Conservation (phyloP, 306 rosid species). For the apple (Malus domestica) region DNA sequence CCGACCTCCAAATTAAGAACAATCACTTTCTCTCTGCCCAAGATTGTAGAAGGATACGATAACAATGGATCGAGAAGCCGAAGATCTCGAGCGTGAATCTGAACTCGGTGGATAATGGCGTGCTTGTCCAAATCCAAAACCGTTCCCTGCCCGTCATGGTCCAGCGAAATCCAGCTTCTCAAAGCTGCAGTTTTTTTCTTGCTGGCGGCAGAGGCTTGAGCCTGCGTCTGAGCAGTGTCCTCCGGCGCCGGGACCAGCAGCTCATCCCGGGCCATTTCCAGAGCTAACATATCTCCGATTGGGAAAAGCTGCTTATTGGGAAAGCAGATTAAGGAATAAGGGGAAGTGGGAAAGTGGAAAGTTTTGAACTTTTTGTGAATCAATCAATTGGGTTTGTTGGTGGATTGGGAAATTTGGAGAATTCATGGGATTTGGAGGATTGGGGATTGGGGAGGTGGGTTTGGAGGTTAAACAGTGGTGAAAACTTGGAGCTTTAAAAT, state of each 20-base stretch:
- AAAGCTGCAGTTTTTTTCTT: slow-evolving; percentile 53
- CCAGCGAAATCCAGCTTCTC: slow-evolving; percentile 60
- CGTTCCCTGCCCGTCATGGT: slow-evolving; percentile 40
- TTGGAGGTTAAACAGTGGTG: neutral
- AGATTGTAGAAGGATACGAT: slow-evolving; percentile 66
- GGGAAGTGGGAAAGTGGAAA: neutral
- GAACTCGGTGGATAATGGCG: slow-evolving; percentile 63
- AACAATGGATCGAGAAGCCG: slow-evolving; percentile 71
- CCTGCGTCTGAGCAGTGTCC: slow-evolving; percentile 28
- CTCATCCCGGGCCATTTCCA: slow-evolving; percentile 23
- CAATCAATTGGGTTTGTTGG: neutral
- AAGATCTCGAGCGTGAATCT: slow-evolving; percentile 74
- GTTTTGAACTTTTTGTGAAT: neutral
- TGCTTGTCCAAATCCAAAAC: slow-evolving; percentile 65
- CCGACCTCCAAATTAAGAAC: slow-evolving; percentile 77
- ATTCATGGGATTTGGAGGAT: neutral
- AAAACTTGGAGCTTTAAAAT: neutral
- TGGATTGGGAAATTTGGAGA: neutral
- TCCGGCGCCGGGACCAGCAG: slow-evolving; percentile 12
- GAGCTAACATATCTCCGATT: neutral
- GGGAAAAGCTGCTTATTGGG: neutral
- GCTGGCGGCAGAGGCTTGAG: neutral
- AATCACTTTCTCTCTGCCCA: slow-evolving; percentile 75
- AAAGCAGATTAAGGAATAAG: neutral
- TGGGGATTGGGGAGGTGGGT: neutral